Conservation (phyloP, 495 filamentous ascomycete species). For the Bacidia gigantensis region DNA sequence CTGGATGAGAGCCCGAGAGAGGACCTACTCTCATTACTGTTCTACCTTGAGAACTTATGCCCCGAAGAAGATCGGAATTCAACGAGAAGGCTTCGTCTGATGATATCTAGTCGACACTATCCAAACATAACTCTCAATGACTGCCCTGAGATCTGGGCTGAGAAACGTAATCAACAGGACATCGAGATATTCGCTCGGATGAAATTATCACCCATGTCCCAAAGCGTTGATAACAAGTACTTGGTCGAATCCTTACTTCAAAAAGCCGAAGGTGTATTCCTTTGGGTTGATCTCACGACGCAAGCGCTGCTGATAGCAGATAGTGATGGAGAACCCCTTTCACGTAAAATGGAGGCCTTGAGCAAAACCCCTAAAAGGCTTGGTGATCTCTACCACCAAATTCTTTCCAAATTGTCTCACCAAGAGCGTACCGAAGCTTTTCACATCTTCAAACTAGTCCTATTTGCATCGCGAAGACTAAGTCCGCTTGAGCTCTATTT, state of each 20-base stretch:
- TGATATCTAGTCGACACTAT: conserved; percentile 22
- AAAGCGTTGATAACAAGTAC: background rate
- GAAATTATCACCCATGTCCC: background rate
- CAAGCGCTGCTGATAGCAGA: conserved; percentile 13
- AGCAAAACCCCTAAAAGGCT: conserved; percentile 6
- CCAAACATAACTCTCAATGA: conserved; percentile 13
- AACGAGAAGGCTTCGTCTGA: conserved; percentile 9
- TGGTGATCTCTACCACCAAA: conserved; percentile 3
- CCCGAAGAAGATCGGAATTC: background rate
- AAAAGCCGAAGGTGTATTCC: conserved; percentile 18
- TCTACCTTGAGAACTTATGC: conserved; percentile 1
- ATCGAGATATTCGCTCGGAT: conserved; percentile 13
- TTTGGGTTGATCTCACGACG: conserved; percentile 20
- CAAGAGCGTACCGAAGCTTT: conserved; percentile 1
- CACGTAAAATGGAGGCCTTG: conserved; percentile 3
- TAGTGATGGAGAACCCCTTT: conserved; percentile 7
- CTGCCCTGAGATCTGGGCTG: conserved; percentile 11
- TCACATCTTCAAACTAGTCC: conserved; percentile 12
- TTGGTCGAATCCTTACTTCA: conserved; percentile 5
- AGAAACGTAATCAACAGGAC: conserved; percentile 16
- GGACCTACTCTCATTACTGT: conserved; percentile 5
- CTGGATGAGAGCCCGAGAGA: conserved; percentile 26
- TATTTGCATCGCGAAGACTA: conserved; percentile 11
- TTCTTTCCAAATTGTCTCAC: conserved; percentile 2
- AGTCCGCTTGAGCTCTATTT: conserved; percentile 6